These are phyloP conservation scores for Petunia hybrid DNA, from an alignment of 305 asterid species.

Conservation along the genomic window DNA sequence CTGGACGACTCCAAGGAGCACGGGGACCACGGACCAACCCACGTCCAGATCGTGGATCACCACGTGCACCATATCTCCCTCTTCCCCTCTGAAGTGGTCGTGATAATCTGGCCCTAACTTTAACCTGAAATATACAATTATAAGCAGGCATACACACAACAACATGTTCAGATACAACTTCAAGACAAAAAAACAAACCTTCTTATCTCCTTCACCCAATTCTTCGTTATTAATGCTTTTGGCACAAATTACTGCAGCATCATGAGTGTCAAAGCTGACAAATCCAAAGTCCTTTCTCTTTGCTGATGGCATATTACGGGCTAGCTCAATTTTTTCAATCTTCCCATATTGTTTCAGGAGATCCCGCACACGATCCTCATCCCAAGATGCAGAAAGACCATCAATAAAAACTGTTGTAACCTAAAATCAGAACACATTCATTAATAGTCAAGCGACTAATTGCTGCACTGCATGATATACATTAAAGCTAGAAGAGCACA, in stretches of 20 bases:
- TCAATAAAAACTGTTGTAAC: conserved; percentile 96
- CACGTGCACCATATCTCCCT: conserved; percentile 81
- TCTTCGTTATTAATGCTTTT: conserved; percentile 91
- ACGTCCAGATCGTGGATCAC: conserved; percentile 71
- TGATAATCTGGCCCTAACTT: conserved; percentile 97
- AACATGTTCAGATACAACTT: conserved; percentile 26
- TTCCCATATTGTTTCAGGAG: conserved; percentile 78
- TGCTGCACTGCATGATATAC: neutral
- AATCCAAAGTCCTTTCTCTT: conserved; percentile 98
- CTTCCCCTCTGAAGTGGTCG: conserved; percentile 97
- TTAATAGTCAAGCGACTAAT: conserved; percentile 3
- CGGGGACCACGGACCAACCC: conserved; percentile 58
- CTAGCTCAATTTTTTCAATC: conserved; percentile 93
- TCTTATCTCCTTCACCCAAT: conserved; percentile 84
- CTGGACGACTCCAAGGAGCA: conserved; percentile 82
- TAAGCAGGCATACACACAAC: neutral
- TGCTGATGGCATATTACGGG: conserved; percentile 98
- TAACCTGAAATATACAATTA: conserved; percentile 63
- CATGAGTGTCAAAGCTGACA: conserved; percentile 85
- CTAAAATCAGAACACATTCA: conserved; percentile 47
- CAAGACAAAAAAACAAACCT: conserved; percentile 54
- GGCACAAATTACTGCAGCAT: conserved; percentile 92
- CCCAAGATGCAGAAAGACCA: conserved; percentile 94
- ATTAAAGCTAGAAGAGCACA: conserved; percentile 4
- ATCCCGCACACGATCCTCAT: conserved; percentile 74